phyloP scores from a whole-genome alignment of 1,284 basidiomycete species.

The Anthracocystis setariae region DNA sequence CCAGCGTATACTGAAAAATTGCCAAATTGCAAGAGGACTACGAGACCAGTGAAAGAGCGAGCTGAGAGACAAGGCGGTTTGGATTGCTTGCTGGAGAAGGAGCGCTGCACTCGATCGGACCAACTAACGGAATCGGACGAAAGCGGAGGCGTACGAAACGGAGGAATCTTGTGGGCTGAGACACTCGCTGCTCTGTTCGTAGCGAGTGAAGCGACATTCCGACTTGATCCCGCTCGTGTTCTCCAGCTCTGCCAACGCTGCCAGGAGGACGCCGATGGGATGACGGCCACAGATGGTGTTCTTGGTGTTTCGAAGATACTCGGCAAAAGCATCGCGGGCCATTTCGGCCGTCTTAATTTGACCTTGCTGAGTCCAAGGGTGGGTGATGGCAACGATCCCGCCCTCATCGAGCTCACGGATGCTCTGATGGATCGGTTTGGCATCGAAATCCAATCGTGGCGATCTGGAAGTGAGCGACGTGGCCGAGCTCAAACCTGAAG shows the following conservation, averaged over 20 bases:
- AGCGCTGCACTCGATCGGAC: too few species aligned
- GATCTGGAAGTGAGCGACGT: slow-evolving; percentile 14
- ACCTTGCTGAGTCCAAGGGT: slow-evolving; percentile 69
- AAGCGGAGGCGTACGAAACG: slow-evolving; percentile 94
- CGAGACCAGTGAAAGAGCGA: too few species aligned
- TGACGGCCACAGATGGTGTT: slow-evolving; percentile 98
- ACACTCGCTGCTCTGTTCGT: slow-evolving; percentile 82
- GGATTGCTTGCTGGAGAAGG: too few species aligned
- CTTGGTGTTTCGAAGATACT: slow-evolving; percentile 82
- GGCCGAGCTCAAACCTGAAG: slow-evolving; percentile 71
- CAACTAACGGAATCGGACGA: slow-evolving; percentile 24
- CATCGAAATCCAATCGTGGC: slow-evolving; percentile 8
- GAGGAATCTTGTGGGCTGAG: slow-evolving; percentile 79
- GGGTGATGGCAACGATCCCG: slow-evolving; percentile 78
- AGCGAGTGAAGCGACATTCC: slow-evolving; percentile 59
- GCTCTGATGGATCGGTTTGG: slow-evolving; percentile 70
- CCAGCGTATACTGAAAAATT: background rate
- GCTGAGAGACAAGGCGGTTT: too few species aligned
- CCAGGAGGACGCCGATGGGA: slow-evolving; percentile 90
- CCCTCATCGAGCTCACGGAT: slow-evolving; percentile 81
- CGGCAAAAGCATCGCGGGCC: slow-evolving; percentile 66
- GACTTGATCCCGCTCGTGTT: slow-evolving; percentile 66
- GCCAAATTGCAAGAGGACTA: too few species aligned
- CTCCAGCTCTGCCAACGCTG: slow-evolving; percentile 77
- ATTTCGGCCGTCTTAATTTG: slow-evolving; percentile 35